Conservation (phyloP, 495 filamentous ascomycete genomes). For the Penicillium desertorum region DNA sequence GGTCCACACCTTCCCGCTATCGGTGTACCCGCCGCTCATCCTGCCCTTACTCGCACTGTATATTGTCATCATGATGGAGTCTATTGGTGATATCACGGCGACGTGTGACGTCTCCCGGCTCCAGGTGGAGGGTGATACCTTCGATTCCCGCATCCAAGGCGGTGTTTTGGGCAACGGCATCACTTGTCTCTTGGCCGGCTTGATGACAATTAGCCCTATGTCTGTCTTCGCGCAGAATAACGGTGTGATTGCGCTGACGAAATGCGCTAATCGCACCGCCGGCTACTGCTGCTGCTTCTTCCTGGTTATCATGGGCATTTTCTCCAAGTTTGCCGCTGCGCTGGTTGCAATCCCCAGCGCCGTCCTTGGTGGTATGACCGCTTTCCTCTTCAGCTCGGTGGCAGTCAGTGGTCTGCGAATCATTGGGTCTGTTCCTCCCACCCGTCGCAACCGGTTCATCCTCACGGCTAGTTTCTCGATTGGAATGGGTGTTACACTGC, state of each 20-base stretch:
- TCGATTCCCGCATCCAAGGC: constrained; percentile 89
- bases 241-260: constrained; percentile 84
- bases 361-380: constrained; percentile 90
- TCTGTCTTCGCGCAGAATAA: constrained; percentile 86
- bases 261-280: constrained; percentile 84
- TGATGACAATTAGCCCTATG: constrained; percentile 85
- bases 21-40: constrained; percentile 79
- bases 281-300: constrained; percentile 79
- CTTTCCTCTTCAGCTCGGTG: constrained; percentile 83
- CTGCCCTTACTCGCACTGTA: constrained; percentile 83
- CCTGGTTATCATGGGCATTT: constrained; percentile 83
- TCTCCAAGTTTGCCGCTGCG: constrained; percentile 89
- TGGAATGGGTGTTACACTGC: constrained; percentile 78
- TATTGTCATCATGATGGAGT: constrained; percentile 84
- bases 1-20: constrained; percentile 82
- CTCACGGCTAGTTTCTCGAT: constrained; percentile 74
- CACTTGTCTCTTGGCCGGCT: constrained; percentile 74
- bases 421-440: constrained; percentile 75
- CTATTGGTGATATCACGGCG: constrained; percentile 67
- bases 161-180: constrained; percentile 76
- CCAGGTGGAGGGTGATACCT: constrained; percentile 73
- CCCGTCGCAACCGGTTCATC: constrained; percentile 83
- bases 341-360: constrained; percentile 78
- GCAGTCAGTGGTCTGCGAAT: constrained; percentile 86
- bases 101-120: constrained; percentile 78